phyloP scores from a whole-genome alignment of 2,329 filamentous ascomycete species.

The Aspergillus neoniger region DNA sequence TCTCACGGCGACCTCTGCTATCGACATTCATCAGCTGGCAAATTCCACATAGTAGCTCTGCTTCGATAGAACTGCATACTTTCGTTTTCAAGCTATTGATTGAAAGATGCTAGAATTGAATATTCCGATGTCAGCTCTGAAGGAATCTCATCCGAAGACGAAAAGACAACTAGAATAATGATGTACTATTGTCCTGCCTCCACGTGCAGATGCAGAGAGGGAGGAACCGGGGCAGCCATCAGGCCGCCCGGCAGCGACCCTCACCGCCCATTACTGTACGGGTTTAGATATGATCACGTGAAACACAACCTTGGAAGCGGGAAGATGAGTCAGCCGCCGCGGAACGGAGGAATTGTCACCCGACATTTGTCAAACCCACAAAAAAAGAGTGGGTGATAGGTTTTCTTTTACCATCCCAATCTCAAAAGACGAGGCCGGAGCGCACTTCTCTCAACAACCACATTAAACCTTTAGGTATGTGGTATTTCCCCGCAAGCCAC shows the following conservation, averaged over 20 bases:
- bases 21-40: no score
- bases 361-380: constrained; percentile 23
- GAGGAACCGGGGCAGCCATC: no score
- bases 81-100: rapidly evolving
- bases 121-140: no score
- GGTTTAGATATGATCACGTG: not conserved
- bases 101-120: rapidly evolving
- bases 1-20: no score
- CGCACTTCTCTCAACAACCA: constrained; percentile 17
- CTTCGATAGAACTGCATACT: no score
- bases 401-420: constrained; percentile 17
- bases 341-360: constrained; percentile 17
- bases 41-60: no score
- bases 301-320: not conserved
- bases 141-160: no score
- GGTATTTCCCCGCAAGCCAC: constrained; percentile 1
- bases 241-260: no score
- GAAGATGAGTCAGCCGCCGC: constrained; percentile 8
- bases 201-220: no score
- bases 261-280: no score
- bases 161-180: no score
- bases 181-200: no score
- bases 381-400: constrained; percentile 17
- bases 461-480: constrained; percentile 13
- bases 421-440: constrained; percentile 20